Conservation (phyloP, 83 land plant species). For the Thuja plicata region DNA sequence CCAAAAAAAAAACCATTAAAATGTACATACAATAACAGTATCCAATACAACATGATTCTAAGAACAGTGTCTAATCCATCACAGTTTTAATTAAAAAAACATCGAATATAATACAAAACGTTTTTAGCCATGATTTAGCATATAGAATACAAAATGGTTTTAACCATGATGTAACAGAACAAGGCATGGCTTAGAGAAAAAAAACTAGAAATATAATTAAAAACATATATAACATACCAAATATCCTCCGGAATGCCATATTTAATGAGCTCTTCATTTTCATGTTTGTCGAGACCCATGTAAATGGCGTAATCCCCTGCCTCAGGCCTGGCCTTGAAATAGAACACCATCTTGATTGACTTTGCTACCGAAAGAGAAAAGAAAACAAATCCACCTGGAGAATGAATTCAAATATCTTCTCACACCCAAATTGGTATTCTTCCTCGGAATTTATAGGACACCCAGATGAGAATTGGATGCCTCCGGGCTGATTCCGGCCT, state of each 20-base stretch:
- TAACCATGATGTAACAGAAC: neutral
- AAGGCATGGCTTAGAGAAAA: no score
- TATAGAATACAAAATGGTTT: no score
- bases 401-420: neutral
- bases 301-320: slow-evolving; percentile 92
- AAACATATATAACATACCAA: slow-evolving; percentile 53
- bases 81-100: no score
- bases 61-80: neutral
- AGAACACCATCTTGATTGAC: slow-evolving; percentile 74
- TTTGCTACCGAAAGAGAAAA: neutral
- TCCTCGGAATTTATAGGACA: neutral
- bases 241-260: slow-evolving; percentile 98
- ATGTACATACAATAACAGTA: neutral
- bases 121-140: neutral
- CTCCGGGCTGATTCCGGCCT: neutral
- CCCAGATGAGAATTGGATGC: neutral
- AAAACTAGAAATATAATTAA: neutral
- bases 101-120: no score
- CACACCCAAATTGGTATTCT: neutral
- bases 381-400: neutral
- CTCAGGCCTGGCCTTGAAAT: slow-evolving; percentile 96
- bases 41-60: neutral
- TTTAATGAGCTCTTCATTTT: slow-evolving; percentile 99
- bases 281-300: slow-evolving; percentile 99
- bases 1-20: neutral